Conservation (phyloP, 495 filamentous ascomycete species). For the Penicillium argentinense region DNA sequence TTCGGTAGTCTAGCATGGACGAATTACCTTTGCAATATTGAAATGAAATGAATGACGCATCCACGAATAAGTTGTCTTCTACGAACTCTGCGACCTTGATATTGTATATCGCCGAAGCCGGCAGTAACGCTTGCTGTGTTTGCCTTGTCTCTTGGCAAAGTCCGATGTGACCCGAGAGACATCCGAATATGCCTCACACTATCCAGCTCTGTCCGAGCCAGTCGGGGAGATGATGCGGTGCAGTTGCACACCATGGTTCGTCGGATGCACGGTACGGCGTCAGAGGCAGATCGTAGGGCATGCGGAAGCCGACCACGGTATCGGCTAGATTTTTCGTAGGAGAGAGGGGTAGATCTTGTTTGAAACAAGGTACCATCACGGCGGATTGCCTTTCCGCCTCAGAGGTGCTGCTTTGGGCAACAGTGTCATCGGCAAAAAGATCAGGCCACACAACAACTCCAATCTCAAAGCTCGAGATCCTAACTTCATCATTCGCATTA, state of each 20-base stretch:
- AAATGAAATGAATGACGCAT: constrained; percentile 21
- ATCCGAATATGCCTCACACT: too few species aligned
- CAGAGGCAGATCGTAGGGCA: constrained; percentile 83
- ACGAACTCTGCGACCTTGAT: background rate
- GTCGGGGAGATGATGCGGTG: constrained; percentile 60
- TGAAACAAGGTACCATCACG: constrained; percentile 71
- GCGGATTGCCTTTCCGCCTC: background rate
- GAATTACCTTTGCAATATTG: constrained; percentile 4
- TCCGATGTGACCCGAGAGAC: too few species aligned
- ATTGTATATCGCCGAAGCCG: constrained; percentile 11
- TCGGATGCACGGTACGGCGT: constrained; percentile 61
- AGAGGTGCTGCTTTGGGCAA: constrained; percentile 6
- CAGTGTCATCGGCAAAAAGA: constrained; percentile 47
- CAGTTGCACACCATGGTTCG: constrained; percentile 78
- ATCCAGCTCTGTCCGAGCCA: constrained; percentile 66
- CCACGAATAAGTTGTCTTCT: constrained; percentile 3
- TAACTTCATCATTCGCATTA: constrained; percentile 55
- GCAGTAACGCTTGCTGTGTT: background rate
- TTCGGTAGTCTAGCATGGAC: too few species aligned
- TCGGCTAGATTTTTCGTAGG: constrained; percentile 3
- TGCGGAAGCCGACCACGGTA: constrained; percentile 63
- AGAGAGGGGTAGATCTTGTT: constrained; percentile 50
- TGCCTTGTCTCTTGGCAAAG: background rate
- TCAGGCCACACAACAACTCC: constrained; percentile 85
- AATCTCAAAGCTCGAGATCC: constrained; percentile 80